A percentile compares a stretch with the other conserved stretches of the same genome.
Evolutionary conservation across 2,329 filamentous ascomycete species (phyloP).

Genomic region (Nigrospora osmanthi): DNA sequence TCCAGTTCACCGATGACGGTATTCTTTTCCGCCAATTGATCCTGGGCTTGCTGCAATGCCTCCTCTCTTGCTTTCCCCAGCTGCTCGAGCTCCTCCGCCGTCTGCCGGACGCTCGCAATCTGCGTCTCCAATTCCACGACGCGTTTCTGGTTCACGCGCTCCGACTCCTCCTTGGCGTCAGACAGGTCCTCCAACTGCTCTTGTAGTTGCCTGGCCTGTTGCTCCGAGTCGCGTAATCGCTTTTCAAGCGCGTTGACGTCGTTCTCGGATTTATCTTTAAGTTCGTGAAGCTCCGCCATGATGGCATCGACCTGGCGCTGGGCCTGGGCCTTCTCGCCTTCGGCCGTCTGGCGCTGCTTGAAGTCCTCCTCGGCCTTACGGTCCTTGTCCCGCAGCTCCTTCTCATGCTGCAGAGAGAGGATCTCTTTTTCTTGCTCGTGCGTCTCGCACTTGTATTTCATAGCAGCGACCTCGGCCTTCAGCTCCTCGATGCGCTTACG

Average conservation of each 20-base stretch:
- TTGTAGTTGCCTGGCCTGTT: conserved; percentile 64
- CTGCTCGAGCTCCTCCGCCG: conserved; percentile 49
- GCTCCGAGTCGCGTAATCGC: conserved; percentile 61
- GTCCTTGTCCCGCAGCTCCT: conserved; percentile 74
- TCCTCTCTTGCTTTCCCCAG: conserved; percentile 49
- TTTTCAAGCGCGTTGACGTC: conserved; percentile 62
- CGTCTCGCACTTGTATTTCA: conserved; percentile 82
- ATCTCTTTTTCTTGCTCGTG: conserved; percentile 84
- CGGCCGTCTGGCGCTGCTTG: conserved; percentile 54
- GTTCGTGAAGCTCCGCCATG: conserved; percentile 41
- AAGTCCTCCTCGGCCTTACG: conserved; percentile 81
- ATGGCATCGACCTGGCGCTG: conserved; percentile 40
- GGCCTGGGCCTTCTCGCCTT: conserved; percentile 43
- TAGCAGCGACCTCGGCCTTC: conserved; percentile 79
- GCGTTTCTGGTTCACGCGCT: conserved; percentile 51
- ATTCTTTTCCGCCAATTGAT: conserved; percentile 62
- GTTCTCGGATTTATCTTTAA: conserved; percentile 39
- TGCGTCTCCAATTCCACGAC: conserved; percentile 46
- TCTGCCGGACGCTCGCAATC: conserved; percentile 34
- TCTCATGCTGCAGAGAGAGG: conserved; percentile 67
- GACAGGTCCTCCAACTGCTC: conserved; percentile 74
- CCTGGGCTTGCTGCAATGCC: conserved; percentile 53
- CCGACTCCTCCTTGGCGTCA: conserved; percentile 58
- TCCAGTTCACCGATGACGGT: conserved; percentile 67
- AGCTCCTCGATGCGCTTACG: conserved; percentile 63